Evolutionary conservation across 805 yeast genomes (phyloP).

Genomic region (Pichia membranifaciens): DNA sequence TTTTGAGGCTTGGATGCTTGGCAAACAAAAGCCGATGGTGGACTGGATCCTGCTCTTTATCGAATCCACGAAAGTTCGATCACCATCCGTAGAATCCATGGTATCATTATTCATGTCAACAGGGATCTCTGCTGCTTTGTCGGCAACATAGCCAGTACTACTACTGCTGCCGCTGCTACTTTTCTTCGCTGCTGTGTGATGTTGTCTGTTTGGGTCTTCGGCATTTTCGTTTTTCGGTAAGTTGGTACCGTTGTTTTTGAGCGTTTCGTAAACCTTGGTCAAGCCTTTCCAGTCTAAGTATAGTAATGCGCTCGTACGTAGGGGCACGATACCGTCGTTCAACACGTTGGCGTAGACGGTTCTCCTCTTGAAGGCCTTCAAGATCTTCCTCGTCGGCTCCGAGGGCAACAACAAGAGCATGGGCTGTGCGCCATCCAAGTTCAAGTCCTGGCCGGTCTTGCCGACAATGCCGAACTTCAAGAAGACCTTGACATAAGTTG

Average conservation of each 20-base stretch:
- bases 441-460: slow-evolving; percentile 84
- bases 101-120: slow-evolving; percentile 17
- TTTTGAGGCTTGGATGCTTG: slow-evolving; percentile 22
- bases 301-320: slow-evolving; percentile 80
- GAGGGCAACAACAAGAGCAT: slow-evolving; percentile 70
- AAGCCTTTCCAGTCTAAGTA: slow-evolving; percentile 83
- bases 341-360: slow-evolving; percentile 85
- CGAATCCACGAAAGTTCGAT: slow-evolving; percentile 10
- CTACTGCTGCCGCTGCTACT: no score
- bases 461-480: slow-evolving; percentile 89
- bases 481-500: slow-evolving; percentile 76
- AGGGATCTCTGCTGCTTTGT: slow-evolving; percentile 30
- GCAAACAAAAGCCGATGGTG: slow-evolving; percentile 39
- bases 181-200: no score
- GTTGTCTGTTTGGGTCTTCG: no score
- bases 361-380: slow-evolving; percentile 60
- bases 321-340: slow-evolving; percentile 94
- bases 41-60: slow-evolving; percentile 33
- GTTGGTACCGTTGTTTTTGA: slow-evolving; percentile 10
- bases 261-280: slow-evolving; percentile 38
- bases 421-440: slow-evolving; percentile 55
- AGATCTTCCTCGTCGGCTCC: slow-evolving; percentile 60
- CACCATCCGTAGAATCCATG: background rate
- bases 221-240: background rate
- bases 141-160: background rate